These are phyloP conservation scores for Tetracladium setigerum DNA, from an alignment of 495 filamentous ascomycete genomes.

Conservation along the genomic window DNA sequence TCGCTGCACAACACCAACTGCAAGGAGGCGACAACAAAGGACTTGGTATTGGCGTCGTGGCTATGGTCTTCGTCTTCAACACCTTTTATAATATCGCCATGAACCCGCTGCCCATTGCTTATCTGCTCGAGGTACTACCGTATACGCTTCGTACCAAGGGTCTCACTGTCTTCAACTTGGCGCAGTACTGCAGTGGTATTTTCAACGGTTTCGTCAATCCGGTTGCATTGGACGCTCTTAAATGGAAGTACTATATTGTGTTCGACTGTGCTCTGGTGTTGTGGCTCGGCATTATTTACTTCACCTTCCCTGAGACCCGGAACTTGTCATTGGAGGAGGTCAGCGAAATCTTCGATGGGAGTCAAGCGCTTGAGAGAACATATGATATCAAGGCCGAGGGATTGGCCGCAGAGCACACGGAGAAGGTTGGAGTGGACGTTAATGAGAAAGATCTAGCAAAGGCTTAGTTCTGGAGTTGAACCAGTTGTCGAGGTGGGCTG, in stretches of 20 bases:
- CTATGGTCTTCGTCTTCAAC: conserved; percentile 23
- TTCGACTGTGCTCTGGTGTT: conserved; percentile 27
- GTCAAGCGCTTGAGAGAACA: background rate
- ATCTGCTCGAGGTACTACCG: conserved; percentile 44
- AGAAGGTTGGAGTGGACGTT: too few species aligned
- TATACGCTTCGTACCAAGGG: conserved; percentile 47
- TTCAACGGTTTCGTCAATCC: conserved; percentile 25
- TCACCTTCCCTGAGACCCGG: conserved; percentile 16
- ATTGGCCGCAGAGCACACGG: too few species aligned
- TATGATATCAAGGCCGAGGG: too few species aligned
- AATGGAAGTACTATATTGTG: conserved; percentile 34
- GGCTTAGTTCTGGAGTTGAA: too few species aligned
- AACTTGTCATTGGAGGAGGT: conserved; percentile 9
- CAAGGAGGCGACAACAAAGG: conserved; percentile 2
- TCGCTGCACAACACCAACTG: conserved; percentile 1
- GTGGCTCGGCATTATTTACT: conserved; percentile 17
- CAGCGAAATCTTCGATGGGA: conserved; percentile 8
- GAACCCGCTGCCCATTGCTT: conserved; percentile 38
- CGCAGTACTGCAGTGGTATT: background rate
- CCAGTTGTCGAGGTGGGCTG: too few species aligned
- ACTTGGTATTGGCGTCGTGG: conserved; percentile 10
- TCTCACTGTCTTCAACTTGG: background rate
- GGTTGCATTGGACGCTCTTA: conserved; percentile 26
- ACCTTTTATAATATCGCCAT: conserved; percentile 31
- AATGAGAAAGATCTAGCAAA: too few species aligned